Base-by-base conservation (phyloP, 352 stramenopile species). In the Pythium oligandrum region DNA sequence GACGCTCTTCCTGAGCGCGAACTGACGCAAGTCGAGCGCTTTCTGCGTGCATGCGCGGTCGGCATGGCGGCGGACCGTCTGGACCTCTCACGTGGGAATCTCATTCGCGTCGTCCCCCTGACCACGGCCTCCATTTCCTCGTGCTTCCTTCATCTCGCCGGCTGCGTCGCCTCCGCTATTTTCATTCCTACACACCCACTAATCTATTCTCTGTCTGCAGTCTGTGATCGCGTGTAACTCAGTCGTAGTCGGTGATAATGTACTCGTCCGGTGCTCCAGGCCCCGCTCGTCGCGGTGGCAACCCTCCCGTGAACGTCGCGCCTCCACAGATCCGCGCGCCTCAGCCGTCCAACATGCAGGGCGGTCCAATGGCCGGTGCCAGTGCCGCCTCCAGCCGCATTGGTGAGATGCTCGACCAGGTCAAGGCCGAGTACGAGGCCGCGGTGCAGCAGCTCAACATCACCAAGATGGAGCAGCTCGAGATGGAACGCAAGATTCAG, bases 391-490 rank as follows among this genome's bases (percentile, higher is more conserved):
- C 75, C 3, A 85, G 52, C 35, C 79, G 81, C 44, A 75, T 93
- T 6, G 70, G 79, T 33, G 83, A 93, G 46, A 90, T 92, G 78
- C 68, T 93, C 34, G 83, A 93, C 62, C 82, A 88, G 46, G 73
- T 90, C 31, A 93, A 93, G 61, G 80, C 63, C 48, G 83, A 93
- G 60, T 93, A 90, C 55, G 81, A 93, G 55, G 79, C 74, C 11
- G 74, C 83, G 9, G 78, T 93, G 44, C 83, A 93, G 63, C 83
- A 93, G 57, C 72, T 93, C 2, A 91, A 92, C 64, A 90, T 92
- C 55, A 71, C 73, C 64, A 93, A 91, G 72, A 90, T 93, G 72
- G 83, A 92, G 53, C 81, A 92, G 60, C 74, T 91, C n/a, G 83
- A 91, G 54, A 73, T 92, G 60, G 81, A 93, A 61, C 83, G 83